Evolutionary conservation across 768 basidiomycete species (phyloP).

Genomic region (Xanthoconium stramineum): DNA sequence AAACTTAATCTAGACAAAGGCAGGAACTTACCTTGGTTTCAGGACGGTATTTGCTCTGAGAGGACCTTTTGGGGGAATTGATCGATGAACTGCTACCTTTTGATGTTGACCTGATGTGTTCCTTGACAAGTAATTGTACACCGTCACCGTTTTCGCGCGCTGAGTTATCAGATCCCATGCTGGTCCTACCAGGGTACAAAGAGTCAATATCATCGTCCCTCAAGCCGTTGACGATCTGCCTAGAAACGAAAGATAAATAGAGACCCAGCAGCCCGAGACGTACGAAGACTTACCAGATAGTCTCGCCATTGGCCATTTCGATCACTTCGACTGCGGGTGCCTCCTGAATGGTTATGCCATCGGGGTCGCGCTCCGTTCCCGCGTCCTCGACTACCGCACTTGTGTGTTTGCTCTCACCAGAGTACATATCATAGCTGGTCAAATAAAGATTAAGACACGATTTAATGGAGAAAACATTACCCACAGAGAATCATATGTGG

Average conservation of each 20-base stretch:
- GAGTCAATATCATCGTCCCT: slow-evolving; percentile 75
- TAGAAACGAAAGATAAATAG: slow-evolving; percentile 7
- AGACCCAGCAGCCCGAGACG: neutral
- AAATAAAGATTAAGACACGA: slow-evolving; percentile 19
- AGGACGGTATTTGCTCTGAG: slow-evolving; percentile 58
- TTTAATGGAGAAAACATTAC: slow-evolving; percentile 30
- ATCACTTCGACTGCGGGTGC: slow-evolving; percentile 75
- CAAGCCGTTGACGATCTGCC: slow-evolving; percentile 82
- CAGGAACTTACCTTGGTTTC: slow-evolving; percentile 71
- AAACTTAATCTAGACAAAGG: slow-evolving; percentile 1
- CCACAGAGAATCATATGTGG: slow-evolving; percentile 77
- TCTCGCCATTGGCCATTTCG: slow-evolving; percentile 84
- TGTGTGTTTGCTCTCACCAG: slow-evolving; percentile 49
- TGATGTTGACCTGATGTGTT: slow-evolving; percentile 64
- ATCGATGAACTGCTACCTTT: slow-evolving; percentile 61
- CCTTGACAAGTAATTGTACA: slow-evolving; percentile 74
- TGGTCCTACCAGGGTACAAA: slow-evolving; percentile 60
- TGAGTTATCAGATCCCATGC: slow-evolving; percentile 75
- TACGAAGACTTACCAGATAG: slow-evolving; percentile 62
- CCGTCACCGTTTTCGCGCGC: slow-evolving; percentile 43
- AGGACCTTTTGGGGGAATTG: slow-evolving; percentile 56
- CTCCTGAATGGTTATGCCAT: slow-evolving; percentile 32
- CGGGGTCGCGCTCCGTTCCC: slow-evolving; percentile 19
- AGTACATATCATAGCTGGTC: slow-evolving; percentile 76
- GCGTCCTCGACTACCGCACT: slow-evolving; percentile 36